Evolutionary conservation across 202 grass and related monocot genomes (phyloP), one percentile per base, ranked within the genome.

Genomic region (Carex arenaria): DNA sequence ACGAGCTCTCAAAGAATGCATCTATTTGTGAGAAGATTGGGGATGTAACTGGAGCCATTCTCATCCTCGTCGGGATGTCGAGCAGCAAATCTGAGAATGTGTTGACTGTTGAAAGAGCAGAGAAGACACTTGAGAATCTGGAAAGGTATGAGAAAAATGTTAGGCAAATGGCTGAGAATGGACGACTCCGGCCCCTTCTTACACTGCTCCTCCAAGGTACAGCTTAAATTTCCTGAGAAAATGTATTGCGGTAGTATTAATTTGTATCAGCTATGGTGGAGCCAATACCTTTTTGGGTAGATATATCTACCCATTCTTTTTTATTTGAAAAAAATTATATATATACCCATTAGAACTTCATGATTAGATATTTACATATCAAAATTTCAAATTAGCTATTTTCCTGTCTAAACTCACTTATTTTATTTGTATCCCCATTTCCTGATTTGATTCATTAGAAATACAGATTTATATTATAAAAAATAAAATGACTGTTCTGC

Each of bases 151-250:
- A 98, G 87, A 91, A 90, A 80, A 98, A 98, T 94, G 95, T 98
- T 86, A 94, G 92, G 80, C 90, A 93, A 76, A 98, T 98, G 95
- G 92, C 95, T 83, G 95, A 98, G 88, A 98, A 90, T 83, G 90
- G 95, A 61, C 87, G 92, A 88, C 69, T 98, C 76, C 92, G 88
- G 61, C 95, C 95, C 45, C 90, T 98, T 87, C 90, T 98, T 67
- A 92, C 86, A 28, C 88, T 94, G 64, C 90, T 97, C n/a, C 94
- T 97, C 84, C 86, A 94, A 91, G 94, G 94, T 97, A 92, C 79
- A 76, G 72, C 14, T 30, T 76, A 76, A 22, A 76, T 55, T 26
- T 55, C 72, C 14, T 56, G 26, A 55, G 66, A 75, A 55, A 55
- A 76, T 51, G 22, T 76, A 17, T 31, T 72, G 40, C 38, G 55